Evolutionary conservation across 495 filamentous ascomycete genomes (phyloP).

Genomic region (Hyaloscypha variabilis): DNA sequence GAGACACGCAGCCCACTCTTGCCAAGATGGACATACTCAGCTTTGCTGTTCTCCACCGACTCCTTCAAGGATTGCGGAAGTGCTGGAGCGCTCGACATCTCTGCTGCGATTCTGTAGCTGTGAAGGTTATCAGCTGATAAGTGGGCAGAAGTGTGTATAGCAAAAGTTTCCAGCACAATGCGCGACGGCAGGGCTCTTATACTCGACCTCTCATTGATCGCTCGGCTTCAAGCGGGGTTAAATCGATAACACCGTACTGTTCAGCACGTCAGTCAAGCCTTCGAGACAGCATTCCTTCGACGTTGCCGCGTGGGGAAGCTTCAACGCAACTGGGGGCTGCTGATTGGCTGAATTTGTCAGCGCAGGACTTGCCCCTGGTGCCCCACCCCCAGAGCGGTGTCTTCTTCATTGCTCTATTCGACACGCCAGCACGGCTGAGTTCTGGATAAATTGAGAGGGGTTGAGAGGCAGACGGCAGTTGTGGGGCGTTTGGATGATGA

Average conservation of each 20-base stretch:
- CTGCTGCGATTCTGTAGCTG: background rate
- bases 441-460: background rate
- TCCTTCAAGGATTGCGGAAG: conserved; percentile 18
- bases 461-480: background rate
- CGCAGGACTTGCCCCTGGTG: too few relatives aligned
- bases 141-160: background rate
- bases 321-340: too few relatives aligned
- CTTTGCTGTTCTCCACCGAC: conserved; percentile 32
- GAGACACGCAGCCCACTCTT: conserved; percentile 61
- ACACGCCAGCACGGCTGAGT: background rate
- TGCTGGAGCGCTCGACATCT: conserved; percentile 14
- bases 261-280: background rate
- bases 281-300: background rate
- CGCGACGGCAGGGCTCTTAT: background rate
- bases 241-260: background rate
- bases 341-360: too few relatives aligned
- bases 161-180: background rate
- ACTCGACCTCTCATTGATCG: background rate
- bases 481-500: background rate
- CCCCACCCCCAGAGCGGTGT: too few relatives aligned
- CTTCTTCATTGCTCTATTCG: background rate
- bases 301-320: background rate
- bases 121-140: background rate
- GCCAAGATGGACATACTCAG: conserved; percentile 46
- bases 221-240: conserved; percentile 6